These are phyloP conservation scores for Cubamyces sp. DNA, from an alignment of 768 basidiomycete genomes.

Conservation along the genomic window DNA sequence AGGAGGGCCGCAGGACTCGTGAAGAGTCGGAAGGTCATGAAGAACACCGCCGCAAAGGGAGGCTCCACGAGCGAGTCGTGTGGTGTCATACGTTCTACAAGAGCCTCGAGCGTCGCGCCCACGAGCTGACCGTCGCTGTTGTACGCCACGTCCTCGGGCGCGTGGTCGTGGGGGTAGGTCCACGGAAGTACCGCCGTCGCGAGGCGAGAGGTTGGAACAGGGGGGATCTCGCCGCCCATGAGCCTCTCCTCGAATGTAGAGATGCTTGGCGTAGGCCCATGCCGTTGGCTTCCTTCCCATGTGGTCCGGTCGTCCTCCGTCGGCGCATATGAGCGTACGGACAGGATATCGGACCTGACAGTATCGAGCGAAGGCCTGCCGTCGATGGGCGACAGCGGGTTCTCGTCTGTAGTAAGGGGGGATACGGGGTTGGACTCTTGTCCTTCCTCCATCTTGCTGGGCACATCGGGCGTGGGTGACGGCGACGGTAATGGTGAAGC, in stretches of 20 bases:
- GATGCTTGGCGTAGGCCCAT: conserved; percentile 31
- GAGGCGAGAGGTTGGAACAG: conserved; percentile 31
- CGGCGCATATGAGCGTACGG: conserved; percentile 50
- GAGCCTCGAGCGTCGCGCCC: conserved; percentile 83
- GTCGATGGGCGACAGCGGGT: conserved; percentile 36
- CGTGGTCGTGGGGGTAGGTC: conserved; percentile 78
- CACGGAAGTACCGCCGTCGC: conserved; percentile 50
- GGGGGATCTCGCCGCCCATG: conserved; percentile 54
- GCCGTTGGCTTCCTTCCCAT: conserved; percentile 56
- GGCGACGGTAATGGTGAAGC: conserved; percentile 7
- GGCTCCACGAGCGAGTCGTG: conserved; percentile 90
- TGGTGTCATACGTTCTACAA: conserved; percentile 98
- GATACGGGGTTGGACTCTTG: conserved; percentile 2
- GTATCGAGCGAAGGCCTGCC: conserved; percentile 34
- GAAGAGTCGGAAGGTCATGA: conserved; percentile 94
- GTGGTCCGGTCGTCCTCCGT: conserved; percentile 61
- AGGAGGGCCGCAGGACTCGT: conserved; percentile 77
- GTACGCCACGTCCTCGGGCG: conserved; percentile 83
- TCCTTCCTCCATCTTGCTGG: background rate
- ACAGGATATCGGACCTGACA: conserved; percentile 47
- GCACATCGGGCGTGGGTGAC: background rate
- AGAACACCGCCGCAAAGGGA: conserved; percentile 87
- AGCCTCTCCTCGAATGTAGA: conserved; percentile 55
- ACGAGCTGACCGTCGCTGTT: conserved; percentile 89
- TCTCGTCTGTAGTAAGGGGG: conserved; percentile 34